These are phyloP conservation scores for Fusarium transvaalense DNA, from an alignment of 2,329 filamentous ascomycete species.

Conservation along the genomic window DNA sequence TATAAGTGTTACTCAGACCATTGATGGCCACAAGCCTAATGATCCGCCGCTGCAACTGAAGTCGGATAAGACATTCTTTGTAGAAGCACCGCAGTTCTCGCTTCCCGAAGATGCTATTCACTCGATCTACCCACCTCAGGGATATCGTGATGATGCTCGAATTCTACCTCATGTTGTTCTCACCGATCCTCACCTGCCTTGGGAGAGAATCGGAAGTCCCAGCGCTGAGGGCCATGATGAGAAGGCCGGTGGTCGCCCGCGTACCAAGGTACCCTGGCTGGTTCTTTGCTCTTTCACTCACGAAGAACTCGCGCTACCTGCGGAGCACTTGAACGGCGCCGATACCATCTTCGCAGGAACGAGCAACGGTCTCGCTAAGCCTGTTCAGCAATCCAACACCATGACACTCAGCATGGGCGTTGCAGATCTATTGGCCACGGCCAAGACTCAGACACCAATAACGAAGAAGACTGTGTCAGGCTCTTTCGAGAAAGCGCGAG, in stretches of 20 bases:
- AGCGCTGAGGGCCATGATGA: not conserved
- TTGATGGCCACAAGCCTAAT: not conserved
- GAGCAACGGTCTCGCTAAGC: not conserved
- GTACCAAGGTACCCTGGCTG: slow-evolving; percentile 1
- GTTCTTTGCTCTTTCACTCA: not conserved
- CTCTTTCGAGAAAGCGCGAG: not conserved
- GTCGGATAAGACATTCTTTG: not conserved
- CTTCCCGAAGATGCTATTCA: not conserved
- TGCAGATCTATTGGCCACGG: not conserved
- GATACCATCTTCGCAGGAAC: not conserved
- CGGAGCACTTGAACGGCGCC: not conserved
- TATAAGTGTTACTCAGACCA: not conserved
- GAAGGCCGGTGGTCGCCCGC: not conserved
- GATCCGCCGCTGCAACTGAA: not conserved
- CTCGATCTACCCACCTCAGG: not conserved
- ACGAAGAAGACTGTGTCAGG: not conserved
- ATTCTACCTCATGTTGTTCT: not conserved
- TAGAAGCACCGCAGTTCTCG: not conserved
- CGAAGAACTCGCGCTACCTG: not conserved
- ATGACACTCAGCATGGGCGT: not conserved
- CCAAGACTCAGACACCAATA: not conserved
- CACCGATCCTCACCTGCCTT: not conserved
- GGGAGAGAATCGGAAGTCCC: not conserved
- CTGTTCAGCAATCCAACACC: not conserved
- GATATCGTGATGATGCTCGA: not conserved